Evolutionary conservation across 2,329 filamentous ascomycete species (phyloP), one percentile per base, ranked within the genome.

Genomic region (Monosporascus sp.): DNA sequence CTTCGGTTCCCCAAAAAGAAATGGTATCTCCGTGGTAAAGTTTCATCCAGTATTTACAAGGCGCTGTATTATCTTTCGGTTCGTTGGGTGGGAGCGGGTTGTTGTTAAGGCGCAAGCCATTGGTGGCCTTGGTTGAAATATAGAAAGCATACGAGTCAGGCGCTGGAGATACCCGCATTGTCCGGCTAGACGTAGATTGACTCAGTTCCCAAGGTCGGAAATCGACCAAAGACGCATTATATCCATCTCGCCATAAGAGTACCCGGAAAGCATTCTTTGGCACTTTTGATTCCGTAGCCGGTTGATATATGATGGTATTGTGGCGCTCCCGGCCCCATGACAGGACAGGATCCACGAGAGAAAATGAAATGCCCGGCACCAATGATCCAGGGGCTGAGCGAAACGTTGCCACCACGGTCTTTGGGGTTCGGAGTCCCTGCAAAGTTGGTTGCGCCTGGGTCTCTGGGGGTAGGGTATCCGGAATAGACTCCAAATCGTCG

Each of bases 231-330:
- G 80, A 76, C 53, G 89, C 86, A 22, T 51, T 59, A 53, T 86
- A 85, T 11, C 81, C 82, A 1, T 84, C 79, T 51, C 82, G 84
- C 79, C 87, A 90, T 31, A 94, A 82, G 36, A 90, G 76, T 38
- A 97, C 74, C 62, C 89, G 86, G 60, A 96, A 83, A 1, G 89
- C 90, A 57, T 86, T 85, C 65, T 93, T 93, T 1, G 92, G 90
- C 37, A 97, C 83, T 17, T 85, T 85, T 2, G 76, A 79, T 59
- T 97, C 90, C 24, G 74, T 72, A 31, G 69, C 72, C 47, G 85
- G 74, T 1, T 79, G 70, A 62, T 91, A 89, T 2, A 85, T 74
- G 31, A 85, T 71, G 0, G 87, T 93, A 61, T 90, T 92, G 20
- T 79, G 75, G 1, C 71, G 74, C 0, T 82, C 81, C 25, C 93